These are phyloP conservation scores for Evansstolkia leycettana DNA, from an alignment of 495 filamentous ascomycete genomes.

Conservation along the genomic window DNA sequence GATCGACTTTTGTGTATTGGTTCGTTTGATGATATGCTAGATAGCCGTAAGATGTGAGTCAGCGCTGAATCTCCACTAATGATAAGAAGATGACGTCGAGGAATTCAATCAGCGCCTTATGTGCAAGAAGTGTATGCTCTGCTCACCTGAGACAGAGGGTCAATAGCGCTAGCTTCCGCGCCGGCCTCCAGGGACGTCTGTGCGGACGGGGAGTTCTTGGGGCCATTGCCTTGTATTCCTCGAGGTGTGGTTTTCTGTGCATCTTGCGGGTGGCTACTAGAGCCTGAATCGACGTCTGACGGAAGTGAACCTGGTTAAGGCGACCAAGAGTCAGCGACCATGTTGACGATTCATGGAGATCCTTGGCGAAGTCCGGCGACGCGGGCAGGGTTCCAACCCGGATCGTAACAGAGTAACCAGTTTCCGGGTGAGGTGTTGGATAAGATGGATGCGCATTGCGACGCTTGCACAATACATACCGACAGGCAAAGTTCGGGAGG, in stretches of 20 bases:
- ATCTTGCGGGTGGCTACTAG: slow-evolving; percentile 20
- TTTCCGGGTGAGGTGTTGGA: too few relatives aligned
- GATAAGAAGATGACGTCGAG: too few relatives aligned
- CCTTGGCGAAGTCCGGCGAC: too few relatives aligned
- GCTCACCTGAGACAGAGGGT: slow-evolving; percentile 45
- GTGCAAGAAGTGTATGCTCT: slow-evolving; percentile 2
- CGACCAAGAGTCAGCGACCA: not conserved
- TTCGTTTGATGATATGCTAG: slow-evolving; percentile 71
- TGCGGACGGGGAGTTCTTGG: slow-evolving; percentile 14
- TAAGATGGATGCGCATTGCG: not conserved
- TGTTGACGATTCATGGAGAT: too few relatives aligned
- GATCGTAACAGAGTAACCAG: too few relatives aligned
- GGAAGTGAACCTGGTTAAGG: slow-evolving; percentile 6
- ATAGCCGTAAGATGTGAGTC: slow-evolving; percentile 8
- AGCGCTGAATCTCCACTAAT: slow-evolving; percentile 4
- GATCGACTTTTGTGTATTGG: slow-evolving; percentile 61
- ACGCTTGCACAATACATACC: slow-evolving; percentile 12
- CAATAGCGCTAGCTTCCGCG: slow-evolving; percentile 34
- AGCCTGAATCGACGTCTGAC: slow-evolving; percentile 26
- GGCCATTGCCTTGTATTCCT: slow-evolving; percentile 7
- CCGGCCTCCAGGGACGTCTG: slow-evolving; percentile 19
- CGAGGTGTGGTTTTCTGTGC: slow-evolving; percentile 12
- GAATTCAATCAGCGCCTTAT: not conserved
- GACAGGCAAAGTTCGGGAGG: slow-evolving; percentile 13
- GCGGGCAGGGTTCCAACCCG: too few relatives aligned